These are phyloP conservation scores for Rhodosporidiobolus odoratus DNA, from an alignment of 768 basidiomycete genomes.

Conservation along the genomic window DNA sequence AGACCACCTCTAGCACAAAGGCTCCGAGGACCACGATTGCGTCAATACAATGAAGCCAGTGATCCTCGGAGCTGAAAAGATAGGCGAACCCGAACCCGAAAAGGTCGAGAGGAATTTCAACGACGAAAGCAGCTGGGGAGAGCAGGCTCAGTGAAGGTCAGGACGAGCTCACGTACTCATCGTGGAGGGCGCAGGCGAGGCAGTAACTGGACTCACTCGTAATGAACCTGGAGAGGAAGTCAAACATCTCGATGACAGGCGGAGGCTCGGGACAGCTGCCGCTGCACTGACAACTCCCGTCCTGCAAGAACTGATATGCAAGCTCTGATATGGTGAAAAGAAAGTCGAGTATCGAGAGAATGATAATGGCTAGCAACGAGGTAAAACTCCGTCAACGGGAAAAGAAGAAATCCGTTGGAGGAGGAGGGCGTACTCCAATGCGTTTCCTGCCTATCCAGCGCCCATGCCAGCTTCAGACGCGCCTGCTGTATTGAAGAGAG, in stretches of 20 bases:
- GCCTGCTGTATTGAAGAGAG: too few relatives aligned
- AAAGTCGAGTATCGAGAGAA: slow-evolving; percentile 3
- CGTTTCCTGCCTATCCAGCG: too few relatives aligned
- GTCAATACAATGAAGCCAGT: slow-evolving; percentile 19
- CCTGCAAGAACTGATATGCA: not conserved
- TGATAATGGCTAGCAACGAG: slow-evolving; percentile 11
- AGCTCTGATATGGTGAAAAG: not conserved
- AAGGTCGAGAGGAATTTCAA: slow-evolving; percentile 12
- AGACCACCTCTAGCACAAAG: slow-evolving; percentile 7
- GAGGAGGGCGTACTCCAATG: not conserved
- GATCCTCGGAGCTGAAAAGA: not conserved
- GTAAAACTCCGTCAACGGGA: too few relatives aligned
- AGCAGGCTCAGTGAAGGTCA: not conserved
- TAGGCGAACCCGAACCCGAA: not conserved
- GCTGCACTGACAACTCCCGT: not conserved
- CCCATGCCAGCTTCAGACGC: too few relatives aligned
- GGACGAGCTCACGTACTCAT: too few relatives aligned
- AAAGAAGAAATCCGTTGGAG: too few relatives aligned
- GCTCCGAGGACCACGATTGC: slow-evolving; percentile 6
- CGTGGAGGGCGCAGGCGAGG: not conserved
- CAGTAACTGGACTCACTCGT: not conserved
- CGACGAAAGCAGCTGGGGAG: not conserved
- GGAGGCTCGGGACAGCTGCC: not conserved
- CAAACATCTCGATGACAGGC: not conserved
- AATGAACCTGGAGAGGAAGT: not conserved